A percentile compares a stretch with the other conserved stretches of the same genome.
Conservation (phyloP, 2,329 filamentous ascomycete species). For the Cordyceps cicadae region DNA sequence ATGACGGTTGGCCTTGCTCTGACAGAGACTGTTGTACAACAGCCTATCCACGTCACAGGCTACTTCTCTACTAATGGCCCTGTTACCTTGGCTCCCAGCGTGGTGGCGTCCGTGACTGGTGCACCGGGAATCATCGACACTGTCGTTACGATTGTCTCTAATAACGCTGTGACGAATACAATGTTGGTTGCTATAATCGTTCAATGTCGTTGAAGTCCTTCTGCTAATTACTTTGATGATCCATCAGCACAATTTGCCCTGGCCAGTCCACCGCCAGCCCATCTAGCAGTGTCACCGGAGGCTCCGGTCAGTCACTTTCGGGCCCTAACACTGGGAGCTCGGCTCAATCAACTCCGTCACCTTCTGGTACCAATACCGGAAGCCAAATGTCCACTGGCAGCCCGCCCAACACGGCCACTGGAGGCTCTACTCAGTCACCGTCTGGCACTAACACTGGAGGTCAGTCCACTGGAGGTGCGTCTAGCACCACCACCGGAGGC, state of each 20-base stretch:
- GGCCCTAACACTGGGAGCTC: too few relatives aligned
- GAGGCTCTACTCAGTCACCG: too few relatives aligned
- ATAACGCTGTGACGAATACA: background rate
- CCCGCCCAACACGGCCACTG: too few relatives aligned
- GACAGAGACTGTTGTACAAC: background rate
- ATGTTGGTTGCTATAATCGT: background rate
- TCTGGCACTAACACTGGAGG: too few relatives aligned
- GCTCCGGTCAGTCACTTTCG: too few relatives aligned
- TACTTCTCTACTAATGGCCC: slow-evolving; percentile 6
- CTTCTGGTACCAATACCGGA: too few relatives aligned
- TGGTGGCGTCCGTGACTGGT: background rate
- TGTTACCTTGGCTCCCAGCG: background rate
- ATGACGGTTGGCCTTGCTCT: background rate
- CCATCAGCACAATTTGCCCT: slow-evolving; percentile 1
- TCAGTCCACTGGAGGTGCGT: too few relatives aligned
- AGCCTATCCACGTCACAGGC: slow-evolving; percentile 4
- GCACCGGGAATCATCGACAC: slow-evolving; percentile 7
- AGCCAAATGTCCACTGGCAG: too few relatives aligned
- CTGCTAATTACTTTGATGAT: background rate
- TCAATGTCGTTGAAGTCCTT: too few relatives aligned
- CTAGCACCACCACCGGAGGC: too few relatives aligned
- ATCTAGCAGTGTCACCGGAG: too few relatives aligned
- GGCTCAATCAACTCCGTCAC: too few relatives aligned
- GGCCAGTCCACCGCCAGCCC: background rate
- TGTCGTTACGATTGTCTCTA: background rate